A percentile compares a stretch with the other conserved stretches of the same genome.
Conservation (phyloP, 208 protist genomes). For the Trypanosoma mega region DNA sequence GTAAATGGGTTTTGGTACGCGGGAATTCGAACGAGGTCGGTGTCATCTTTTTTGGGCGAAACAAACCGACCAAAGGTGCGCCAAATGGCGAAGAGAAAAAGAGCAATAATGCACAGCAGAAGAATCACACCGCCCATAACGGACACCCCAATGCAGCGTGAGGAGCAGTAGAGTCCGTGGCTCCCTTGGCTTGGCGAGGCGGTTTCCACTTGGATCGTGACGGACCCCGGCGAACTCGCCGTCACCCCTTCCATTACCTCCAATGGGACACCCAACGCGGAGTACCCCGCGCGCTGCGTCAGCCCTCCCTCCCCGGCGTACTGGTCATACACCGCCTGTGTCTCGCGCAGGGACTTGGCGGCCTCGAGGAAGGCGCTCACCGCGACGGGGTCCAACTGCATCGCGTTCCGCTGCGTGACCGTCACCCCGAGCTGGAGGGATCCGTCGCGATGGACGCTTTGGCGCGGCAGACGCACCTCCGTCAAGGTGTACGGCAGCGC, state of each 20-base stretch:
- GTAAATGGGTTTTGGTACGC: slow-evolving; percentile 9
- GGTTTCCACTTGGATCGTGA: too few relatives aligned
- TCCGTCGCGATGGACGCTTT: too few relatives aligned
- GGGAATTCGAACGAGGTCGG: slow-evolving; percentile 19
- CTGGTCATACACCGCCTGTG: slow-evolving; percentile 1
- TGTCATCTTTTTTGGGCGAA: not conserved
- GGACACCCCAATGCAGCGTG: slow-evolving; percentile 14
- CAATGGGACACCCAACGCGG: too few relatives aligned
- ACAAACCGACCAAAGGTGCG: slow-evolving; percentile 3
- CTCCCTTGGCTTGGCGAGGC: too few relatives aligned
- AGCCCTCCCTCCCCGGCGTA: not conserved
- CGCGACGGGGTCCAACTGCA: slow-evolving; percentile 1
- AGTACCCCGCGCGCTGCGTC: too few relatives aligned
- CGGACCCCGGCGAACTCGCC: too few relatives aligned
- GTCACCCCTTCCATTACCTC: too few relatives aligned
- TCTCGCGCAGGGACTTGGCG: not conserved
- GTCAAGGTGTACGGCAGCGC: slow-evolving; percentile 2
- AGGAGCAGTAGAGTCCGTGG: not conserved
- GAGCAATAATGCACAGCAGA: slow-evolving; percentile 11
- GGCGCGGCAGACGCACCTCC: not conserved
- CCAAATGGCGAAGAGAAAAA: slow-evolving; percentile 14
- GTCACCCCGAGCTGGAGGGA: not conserved
- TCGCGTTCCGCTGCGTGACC: not conserved
- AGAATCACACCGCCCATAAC: slow-evolving; percentile 12
- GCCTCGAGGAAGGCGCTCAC: slow-evolving; percentile 6